Evolutionary conservation across 2,329 filamentous ascomycete species (phyloP), one percentile per base, ranked within the genome.

Genomic region (Ophiostoma angusticollis): DNA sequence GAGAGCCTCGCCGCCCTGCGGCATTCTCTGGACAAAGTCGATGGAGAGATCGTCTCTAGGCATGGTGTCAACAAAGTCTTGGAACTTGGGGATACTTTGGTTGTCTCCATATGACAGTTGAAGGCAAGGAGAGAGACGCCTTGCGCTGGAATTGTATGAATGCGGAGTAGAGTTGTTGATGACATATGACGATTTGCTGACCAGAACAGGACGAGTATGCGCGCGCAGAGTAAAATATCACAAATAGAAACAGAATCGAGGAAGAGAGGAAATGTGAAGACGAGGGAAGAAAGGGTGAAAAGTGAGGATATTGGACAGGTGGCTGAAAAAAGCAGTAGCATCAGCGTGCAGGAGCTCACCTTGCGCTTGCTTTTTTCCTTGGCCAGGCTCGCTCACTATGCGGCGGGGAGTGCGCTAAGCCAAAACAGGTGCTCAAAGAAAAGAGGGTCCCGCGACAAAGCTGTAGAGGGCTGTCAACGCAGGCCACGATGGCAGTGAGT

Each of bases 31-130:
- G 54, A 77, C 72, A 58, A 78, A 78, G 61, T 80, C 75, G 65
- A 80, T 80, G 55, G 73, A 72, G 51, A 80, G 63, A 57, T 80
- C 75, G 75, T 80, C 75, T 75, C 75, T 79, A 65, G 75, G 75
- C 75, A 80, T 79, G 60, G 62, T 42, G 47, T 47, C 37, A 45
- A 43, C 31, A n/a, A n/a, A n/a, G n/a, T n/a, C n/a, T n/a, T n/a
- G n/a, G n/a, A n/a, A n/a, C n/a, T n/a, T n/a, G n/a, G n/a, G n/a
- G n/a, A n/a, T n/a, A n/a, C n/a, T n/a, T n/a, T n/a, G n/a, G n/a
- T n/a, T n/a, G n/a, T n/a, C n/a, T n/a, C n/a, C n/a, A n/a, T n/a
- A n/a, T n/a, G n/a, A n/a, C n/a, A n/a, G n/a, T n/a, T n/a, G n/a
- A n/a, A n/a, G n/a, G n/a, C n/a, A n/a, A n/a, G n/a, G n/a, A n/a